Conservation (phyloP, 2,329 filamentous ascomycete genomes). For the Cephalotrichum gorgonifer region DNA sequence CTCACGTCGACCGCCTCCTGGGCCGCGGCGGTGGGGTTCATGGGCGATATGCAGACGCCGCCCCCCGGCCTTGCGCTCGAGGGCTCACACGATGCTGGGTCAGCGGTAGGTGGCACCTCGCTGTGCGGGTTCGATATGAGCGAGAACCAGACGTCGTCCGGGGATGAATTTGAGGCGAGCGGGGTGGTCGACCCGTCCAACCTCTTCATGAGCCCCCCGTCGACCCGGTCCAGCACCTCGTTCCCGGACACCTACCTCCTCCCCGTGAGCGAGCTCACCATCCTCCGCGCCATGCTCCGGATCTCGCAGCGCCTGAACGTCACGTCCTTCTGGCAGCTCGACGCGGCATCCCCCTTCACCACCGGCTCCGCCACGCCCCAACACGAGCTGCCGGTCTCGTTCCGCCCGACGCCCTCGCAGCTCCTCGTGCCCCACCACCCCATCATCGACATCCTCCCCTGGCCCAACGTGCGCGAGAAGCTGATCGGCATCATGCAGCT, state of each 20-base stretch:
- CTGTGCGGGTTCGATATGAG: too few species aligned
- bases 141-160: not conserved
- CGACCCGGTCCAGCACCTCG: constrained; percentile 5
- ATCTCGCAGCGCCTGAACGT: constrained; percentile 35
- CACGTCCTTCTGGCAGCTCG: constrained; percentile 32
- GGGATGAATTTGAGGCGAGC: too few species aligned
- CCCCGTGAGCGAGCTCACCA: constrained; percentile 34
- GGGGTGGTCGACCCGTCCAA: not conserved
- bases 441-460: constrained; percentile 45
- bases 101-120: not conserved
- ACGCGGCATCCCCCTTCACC: constrained; percentile 35
- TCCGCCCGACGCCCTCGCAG: constrained; percentile 41
- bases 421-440: constrained; percentile 43
- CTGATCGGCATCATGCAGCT: constrained; percentile 40
- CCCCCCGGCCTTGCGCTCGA: not conserved
- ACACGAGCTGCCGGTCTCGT: constrained; percentile 30
- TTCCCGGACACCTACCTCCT: constrained; percentile 34
- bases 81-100: not conserved
- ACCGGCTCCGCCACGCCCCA: constrained; percentile 8
- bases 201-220: not conserved
- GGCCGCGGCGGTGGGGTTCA: not conserved
- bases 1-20: not conserved
- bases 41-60: not conserved
- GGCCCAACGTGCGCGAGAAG: constrained; percentile 42
- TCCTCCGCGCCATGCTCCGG: constrained; percentile 34